phyloP scores from a whole-genome alignment of 2,329 filamentous ascomycete genomes.

The Pestalotiopsis sp. region DNA sequence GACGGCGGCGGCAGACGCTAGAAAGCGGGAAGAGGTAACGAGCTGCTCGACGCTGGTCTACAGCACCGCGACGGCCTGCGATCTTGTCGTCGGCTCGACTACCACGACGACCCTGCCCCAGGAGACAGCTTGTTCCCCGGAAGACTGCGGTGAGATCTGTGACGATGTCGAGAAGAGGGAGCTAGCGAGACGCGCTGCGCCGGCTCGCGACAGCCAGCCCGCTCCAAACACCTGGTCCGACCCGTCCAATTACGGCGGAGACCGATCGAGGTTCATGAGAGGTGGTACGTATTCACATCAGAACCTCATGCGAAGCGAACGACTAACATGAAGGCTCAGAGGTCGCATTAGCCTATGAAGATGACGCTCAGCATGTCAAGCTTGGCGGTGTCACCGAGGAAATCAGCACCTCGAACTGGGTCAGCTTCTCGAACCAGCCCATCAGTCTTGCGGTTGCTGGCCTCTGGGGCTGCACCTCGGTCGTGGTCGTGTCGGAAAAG shows the following conservation, averaged over 20 bases:
- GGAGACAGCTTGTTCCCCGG: not conserved
- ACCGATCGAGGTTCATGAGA: too few relatives aligned
- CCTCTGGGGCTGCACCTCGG: slow-evolving; percentile 1
- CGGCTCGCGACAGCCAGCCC: not conserved
- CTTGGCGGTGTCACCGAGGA: not conserved
- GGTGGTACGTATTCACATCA: too few relatives aligned
- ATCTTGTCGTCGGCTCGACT: not conserved
- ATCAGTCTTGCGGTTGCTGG: not conserved
- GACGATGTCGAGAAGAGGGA: not conserved
- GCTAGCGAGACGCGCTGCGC: not conserved
- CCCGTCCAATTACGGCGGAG: not conserved
- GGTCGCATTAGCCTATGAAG: not conserved
- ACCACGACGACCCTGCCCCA: not conserved
- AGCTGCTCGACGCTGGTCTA: not conserved
- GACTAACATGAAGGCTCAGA: not conserved
- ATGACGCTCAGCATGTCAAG: not conserved
- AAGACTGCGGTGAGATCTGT: not conserved
- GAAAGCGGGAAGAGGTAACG: not conserved
- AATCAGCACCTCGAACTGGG: not conserved
- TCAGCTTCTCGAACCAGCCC: not conserved
- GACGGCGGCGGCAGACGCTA: not conserved
- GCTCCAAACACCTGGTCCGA: not conserved
- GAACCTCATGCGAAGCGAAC: too few relatives aligned
- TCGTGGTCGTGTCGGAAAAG: not conserved
- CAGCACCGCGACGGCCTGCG: not conserved